Conservation (phyloP, 78 protist genomes). For the Monocercomonoides exilis region DNA sequence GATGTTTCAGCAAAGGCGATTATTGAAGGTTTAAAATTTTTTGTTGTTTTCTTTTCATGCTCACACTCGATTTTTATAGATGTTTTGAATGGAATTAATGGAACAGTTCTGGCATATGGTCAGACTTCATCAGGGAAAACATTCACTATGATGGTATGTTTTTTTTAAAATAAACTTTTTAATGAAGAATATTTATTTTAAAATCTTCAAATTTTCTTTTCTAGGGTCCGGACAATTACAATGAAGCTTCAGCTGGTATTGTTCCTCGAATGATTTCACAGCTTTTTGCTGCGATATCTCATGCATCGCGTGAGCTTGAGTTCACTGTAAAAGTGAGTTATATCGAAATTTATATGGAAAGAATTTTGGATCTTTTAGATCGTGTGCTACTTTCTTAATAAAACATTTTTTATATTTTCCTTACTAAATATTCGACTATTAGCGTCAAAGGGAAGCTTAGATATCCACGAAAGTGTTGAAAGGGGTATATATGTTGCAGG, state of each 20-base stretch:
- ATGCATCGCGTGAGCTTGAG: not conserved
- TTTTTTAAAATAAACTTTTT: not conserved
- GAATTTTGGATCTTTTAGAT: conserved; percentile 30
- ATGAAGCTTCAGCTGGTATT: conserved; percentile 4
- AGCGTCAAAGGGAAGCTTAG: conserved; percentile 10
- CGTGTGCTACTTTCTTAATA: not conserved
- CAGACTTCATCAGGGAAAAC: conserved; percentile 12
- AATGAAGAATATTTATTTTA: too few relatives aligned
- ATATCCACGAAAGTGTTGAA: not conserved
- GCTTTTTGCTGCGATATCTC: not conserved
- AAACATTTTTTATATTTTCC: not conserved
- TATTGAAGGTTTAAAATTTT: not conserved
- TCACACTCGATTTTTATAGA: not conserved
- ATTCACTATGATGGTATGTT: conserved; percentile 8
- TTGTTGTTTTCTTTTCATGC: not conserved
- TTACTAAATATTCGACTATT: not conserved
- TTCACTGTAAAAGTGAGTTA: conserved; percentile 21
- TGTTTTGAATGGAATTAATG: conserved; percentile 12
- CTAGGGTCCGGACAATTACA: not conserved
- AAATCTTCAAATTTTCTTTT: too few relatives aligned
- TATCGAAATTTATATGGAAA: conserved; percentile 47
- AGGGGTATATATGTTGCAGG: conserved; percentile 13
- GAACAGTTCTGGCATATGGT: conserved; percentile 5
- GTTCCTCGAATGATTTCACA: conserved; percentile 1
- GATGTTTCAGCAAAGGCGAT: not conserved